phyloP scores from a whole-genome alignment of 352 stramenopile species.

The Phytophthora pluvialis region DNA sequence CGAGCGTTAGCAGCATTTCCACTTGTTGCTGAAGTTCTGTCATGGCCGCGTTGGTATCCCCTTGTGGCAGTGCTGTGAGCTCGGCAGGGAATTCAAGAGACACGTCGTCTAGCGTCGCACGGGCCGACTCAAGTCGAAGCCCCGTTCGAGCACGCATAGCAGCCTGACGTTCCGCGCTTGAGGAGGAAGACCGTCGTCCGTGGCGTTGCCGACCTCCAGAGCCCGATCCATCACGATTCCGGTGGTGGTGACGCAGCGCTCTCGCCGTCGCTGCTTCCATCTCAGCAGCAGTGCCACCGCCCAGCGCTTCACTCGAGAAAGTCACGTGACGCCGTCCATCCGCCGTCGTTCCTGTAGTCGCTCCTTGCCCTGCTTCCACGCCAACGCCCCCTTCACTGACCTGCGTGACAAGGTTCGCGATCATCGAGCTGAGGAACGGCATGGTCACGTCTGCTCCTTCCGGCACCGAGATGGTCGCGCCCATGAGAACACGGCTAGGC shows the following conservation, averaged over 20 bases:
- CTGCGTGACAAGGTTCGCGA: slow-evolving; percentile 77
- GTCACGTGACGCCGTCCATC: slow-evolving; percentile 28
- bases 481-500: slow-evolving; percentile 66
- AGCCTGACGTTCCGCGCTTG: slow-evolving; percentile 35
- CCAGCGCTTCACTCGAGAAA: slow-evolving; percentile 19
- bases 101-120: slow-evolving; percentile 50
- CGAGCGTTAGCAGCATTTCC: slow-evolving; percentile 49
- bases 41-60: slow-evolving; percentile 28
- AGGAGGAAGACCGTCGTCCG: slow-evolving; percentile 20
- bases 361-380: slow-evolving; percentile 8
- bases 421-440: slow-evolving; percentile 86
- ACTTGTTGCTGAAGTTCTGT: slow-evolving; percentile 59
- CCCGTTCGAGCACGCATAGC: slow-evolving; percentile 47
- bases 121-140: slow-evolving; percentile 45
- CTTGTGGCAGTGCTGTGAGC: slow-evolving; percentile 24
- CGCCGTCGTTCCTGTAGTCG: background rate
- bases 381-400: slow-evolving; percentile 34
- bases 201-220: slow-evolving; percentile 24
- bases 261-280: slow-evolving; percentile 28
- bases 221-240: slow-evolving; percentile 27
- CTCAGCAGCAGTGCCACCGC: slow-evolving; percentile 11
- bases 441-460: slow-evolving; percentile 73
- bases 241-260: slow-evolving; percentile 36
- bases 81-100: slow-evolving; percentile 38
- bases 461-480: slow-evolving; percentile 73